Base-by-base conservation (phyloP, 768 basidiomycete genomes). In the Lentinula aciculospora region DNA sequence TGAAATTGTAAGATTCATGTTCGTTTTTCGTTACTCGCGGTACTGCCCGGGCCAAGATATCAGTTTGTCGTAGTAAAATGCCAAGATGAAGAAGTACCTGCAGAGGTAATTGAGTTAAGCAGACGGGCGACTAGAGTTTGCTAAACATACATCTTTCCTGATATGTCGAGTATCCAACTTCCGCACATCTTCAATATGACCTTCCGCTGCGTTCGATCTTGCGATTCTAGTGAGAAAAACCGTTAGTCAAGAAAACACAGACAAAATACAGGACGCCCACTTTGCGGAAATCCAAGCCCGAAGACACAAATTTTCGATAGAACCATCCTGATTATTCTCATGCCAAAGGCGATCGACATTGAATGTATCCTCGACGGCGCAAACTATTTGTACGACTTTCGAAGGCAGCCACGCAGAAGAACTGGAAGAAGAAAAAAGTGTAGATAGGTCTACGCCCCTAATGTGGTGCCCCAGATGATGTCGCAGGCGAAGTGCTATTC, bases 271-370 rank as follows among this genome's bases (percentile, higher is more conserved):
- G 21, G 10, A 36, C 2, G 36, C 53, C n/a, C 48, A 64, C 66
- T 47, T 48, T 71, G 68, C 73, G 23, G 72, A 69, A 7, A 77
- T 58, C 74, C 75, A 76, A 5, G 75, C 74, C 48, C 73, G 70
- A 39, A 75, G 64, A 57, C 69, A 72, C 17, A 74, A 36, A 40
- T 73, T 65, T 29, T 64, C 61, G 13, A 61, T 39, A 25, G 46
- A 50, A 2, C 57, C 58, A 17, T 63, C 59, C 19, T 58, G 46
- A 37, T 67, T 61, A 17, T 58, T 58, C 40, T 53, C 65, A 23
- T 63, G 64, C 76, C 76, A 75, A 28, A 75, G 29, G 12, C 54
- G 53, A 54, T 70, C 54, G 7, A 76, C 62, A 0, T 4, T 6
- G 27, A 58, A 53, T 1, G 28, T n/a, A 27, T 25, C 39, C 29